These are phyloP conservation scores for Aspergillus ibericus DNA, from an alignment of 2,329 filamentous ascomycete species.

Conservation along the genomic window DNA sequence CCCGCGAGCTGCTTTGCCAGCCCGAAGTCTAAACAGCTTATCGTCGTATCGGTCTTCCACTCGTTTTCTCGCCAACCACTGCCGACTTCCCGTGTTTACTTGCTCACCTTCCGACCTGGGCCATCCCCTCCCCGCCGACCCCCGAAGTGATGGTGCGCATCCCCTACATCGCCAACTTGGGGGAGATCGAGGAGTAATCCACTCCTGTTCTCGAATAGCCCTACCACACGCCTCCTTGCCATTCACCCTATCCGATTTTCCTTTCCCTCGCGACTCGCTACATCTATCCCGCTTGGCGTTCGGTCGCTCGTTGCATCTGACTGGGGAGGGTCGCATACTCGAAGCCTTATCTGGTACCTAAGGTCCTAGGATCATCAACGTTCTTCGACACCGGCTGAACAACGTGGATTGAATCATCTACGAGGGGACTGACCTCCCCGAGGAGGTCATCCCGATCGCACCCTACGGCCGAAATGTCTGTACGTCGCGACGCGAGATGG, in stretches of 20 bases:
- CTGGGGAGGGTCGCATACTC: constrained; percentile 1
- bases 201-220: constrained; percentile 10
- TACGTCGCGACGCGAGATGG: constrained; percentile 26
- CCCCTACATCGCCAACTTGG: constrained; percentile 21
- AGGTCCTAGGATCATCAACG: neutral
- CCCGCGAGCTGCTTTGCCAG: neutral
- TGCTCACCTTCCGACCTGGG: constrained; percentile 9
- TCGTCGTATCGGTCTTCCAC: constrained; percentile 2
- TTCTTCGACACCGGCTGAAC: constrained; percentile 23
- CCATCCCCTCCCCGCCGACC: constrained; percentile 17
- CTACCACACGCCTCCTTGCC: neutral
- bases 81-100: constrained; percentile 17
- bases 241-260: neutral
- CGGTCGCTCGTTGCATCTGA: neutral
- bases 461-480: constrained; percentile 33
- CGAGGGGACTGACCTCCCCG: constrained; percentile 43
- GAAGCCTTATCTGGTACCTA: constrained; percentile 15
- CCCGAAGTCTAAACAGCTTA: constrained; percentile 10
- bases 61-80: constrained; percentile 3
- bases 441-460: constrained; percentile 41
- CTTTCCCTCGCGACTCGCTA: neutral
- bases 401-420: constrained; percentile 39
- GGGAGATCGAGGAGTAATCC: constrained; percentile 17
- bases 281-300: neutral
- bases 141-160: constrained; percentile 22